These are phyloP conservation scores for Rhizopogon sp. DNA, from an alignment of 768 basidiomycete species.

Conservation along the genomic window DNA sequence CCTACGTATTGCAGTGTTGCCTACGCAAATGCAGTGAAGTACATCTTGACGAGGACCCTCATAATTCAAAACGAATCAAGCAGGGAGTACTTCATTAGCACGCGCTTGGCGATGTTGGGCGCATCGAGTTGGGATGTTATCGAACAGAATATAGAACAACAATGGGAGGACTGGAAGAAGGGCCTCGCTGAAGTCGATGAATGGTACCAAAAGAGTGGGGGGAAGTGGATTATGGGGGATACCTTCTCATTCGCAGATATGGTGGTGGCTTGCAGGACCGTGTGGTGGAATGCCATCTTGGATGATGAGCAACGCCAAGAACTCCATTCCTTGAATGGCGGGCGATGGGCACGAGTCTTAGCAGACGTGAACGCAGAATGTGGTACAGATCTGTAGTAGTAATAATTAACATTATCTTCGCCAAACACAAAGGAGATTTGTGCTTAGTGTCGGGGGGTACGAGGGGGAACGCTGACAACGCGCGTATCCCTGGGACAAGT, in stretches of 20 bases:
- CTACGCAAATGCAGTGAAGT: background rate
- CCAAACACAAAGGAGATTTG: too few relatives aligned
- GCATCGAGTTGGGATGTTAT: background rate
- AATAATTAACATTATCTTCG: too few relatives aligned
- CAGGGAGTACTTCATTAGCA: conserved; percentile 2
- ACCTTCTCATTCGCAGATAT: conserved; percentile 6
- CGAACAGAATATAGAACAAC: background rate
- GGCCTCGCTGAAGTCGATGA: conserved; percentile 4
- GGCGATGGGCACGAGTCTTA: background rate
- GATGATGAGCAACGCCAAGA: conserved; percentile 1
- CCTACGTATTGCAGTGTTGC: background rate
- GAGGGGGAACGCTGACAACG: background rate
- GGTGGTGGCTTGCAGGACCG: background rate
- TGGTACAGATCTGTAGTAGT: background rate
- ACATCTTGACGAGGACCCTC: background rate
- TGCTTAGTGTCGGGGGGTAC: too few relatives aligned
- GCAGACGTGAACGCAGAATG: background rate
- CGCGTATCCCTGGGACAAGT: background rate
- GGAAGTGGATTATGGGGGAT: conserved; percentile 6
- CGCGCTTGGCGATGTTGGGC: background rate
- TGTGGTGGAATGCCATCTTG: conserved; percentile 1
- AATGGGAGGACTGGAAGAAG: conserved; percentile 1
- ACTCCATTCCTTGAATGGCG: conserved; percentile 3
- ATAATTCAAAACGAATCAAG: background rate
- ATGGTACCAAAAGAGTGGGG: conserved; percentile 17